A percentile compares a stretch with the other conserved stretches of the same genome.
phyloP scores from a whole-genome alignment of 2,329 filamentous ascomycete genomes.

The Neurospora sp. region DNA sequence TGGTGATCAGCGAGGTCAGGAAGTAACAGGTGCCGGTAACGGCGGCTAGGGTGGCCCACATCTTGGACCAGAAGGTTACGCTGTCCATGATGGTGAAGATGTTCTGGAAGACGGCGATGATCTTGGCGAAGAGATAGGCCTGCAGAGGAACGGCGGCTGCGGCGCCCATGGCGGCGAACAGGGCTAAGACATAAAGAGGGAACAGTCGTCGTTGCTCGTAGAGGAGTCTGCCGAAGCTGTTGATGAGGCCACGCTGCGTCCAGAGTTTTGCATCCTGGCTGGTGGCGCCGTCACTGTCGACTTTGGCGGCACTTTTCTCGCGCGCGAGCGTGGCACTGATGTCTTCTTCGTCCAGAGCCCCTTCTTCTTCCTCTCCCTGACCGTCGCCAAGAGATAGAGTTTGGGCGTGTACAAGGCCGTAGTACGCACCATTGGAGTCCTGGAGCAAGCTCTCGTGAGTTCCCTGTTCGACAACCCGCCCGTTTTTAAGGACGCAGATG shows the following conservation, averaged over 20 bases:
- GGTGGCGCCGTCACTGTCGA: slow-evolving; percentile 18
- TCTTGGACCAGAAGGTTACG: slow-evolving; percentile 51
- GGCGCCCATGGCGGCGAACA: slow-evolving; percentile 35
- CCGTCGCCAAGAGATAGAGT: slow-evolving; percentile 44
- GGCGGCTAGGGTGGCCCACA: slow-evolving; percentile 53
- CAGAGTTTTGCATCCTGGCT: slow-evolving; percentile 21
- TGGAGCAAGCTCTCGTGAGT: slow-evolving; percentile 63
- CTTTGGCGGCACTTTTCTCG: slow-evolving; percentile 35
- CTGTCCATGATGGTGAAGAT: slow-evolving; percentile 11
- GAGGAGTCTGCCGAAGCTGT: slow-evolving; percentile 47
- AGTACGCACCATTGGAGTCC: slow-evolving; percentile 51
- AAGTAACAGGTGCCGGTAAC: slow-evolving; percentile 45
- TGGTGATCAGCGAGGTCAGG: slow-evolving; percentile 33
- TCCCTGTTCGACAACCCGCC: slow-evolving; percentile 62
- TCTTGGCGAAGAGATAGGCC: slow-evolving; percentile 45
- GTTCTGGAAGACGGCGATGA: slow-evolving; percentile 41
- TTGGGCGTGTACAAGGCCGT: slow-evolving; percentile 56
- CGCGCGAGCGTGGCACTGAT: slow-evolving; percentile 29
- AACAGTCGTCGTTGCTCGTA: slow-evolving; percentile 45
- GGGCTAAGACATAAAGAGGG: slow-evolving; percentile 38
- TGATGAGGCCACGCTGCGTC: slow-evolving; percentile 32
- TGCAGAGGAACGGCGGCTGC: slow-evolving; percentile 39
- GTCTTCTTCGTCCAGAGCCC: slow-evolving; percentile 31
- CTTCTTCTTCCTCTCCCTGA: slow-evolving; percentile 22
- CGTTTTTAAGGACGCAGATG: slow-evolving; percentile 67